phyloP scores from a whole-genome alignment of 2,329 filamentous ascomycete genomes.

The Phoma herbarum region DNA sequence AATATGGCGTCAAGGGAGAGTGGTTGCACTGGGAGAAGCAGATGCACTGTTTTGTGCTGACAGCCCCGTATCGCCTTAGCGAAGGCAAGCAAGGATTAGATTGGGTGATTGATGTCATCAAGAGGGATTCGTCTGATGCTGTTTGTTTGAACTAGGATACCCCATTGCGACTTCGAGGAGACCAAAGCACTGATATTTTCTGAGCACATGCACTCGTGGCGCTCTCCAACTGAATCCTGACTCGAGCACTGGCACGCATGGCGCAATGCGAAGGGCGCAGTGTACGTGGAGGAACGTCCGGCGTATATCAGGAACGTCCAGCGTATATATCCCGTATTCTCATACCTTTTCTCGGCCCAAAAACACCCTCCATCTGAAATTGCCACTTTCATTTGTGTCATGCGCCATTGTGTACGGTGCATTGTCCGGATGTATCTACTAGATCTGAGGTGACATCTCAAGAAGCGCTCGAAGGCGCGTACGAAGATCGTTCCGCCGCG shows the following conservation, averaged over 20 bases:
- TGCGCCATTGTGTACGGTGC: no score
- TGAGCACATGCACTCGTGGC: no score
- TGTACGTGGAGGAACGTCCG: background rate
- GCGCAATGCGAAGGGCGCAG: background rate
- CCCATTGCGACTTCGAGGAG: background rate
- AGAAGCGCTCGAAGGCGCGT: background rate
- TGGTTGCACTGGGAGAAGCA: slow-evolving; percentile 68
- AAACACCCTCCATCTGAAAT: no score
- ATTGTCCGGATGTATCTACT: no score
- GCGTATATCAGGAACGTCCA: background rate
- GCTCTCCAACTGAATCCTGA: no score
- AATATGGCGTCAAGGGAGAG: slow-evolving; percentile 56
- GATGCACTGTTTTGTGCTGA: slow-evolving; percentile 68
- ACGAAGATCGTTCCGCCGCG: no score
- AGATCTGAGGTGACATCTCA: background rate
- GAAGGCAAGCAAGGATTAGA: slow-evolving; percentile 59
- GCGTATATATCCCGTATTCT: background rate
- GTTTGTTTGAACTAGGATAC: slow-evolving; percentile 2
- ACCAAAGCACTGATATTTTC: background rate
- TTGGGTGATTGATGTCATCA: slow-evolving; percentile 56
- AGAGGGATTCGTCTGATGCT: slow-evolving; percentile 27
- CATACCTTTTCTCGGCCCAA: background rate
- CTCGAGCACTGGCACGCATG: background rate
- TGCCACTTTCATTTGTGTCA: no score
- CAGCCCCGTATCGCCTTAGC: slow-evolving; percentile 57